Evolutionary conservation across 2,329 filamentous ascomycete species (phyloP).

Genomic region (Aspergillus sp.): DNA sequence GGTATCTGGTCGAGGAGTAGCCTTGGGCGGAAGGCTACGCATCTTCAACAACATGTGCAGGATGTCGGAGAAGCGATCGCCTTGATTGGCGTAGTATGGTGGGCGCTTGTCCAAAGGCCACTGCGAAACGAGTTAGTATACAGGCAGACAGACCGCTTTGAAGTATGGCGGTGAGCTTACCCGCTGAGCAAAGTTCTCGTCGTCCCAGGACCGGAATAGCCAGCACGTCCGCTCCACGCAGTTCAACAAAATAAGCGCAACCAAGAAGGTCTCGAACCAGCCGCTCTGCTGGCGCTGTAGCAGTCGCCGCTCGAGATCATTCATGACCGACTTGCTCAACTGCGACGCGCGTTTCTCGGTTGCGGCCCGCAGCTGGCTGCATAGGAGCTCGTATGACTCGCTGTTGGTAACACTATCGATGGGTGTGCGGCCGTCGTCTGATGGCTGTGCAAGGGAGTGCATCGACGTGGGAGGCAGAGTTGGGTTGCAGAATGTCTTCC

Average conservation of each 20-base stretch:
- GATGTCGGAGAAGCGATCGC: constrained; percentile 60
- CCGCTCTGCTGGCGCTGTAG: constrained; percentile 60
- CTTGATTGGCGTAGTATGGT: constrained; percentile 56
- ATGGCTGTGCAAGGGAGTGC: constrained; percentile 39
- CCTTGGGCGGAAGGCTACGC: constrained; percentile 51
- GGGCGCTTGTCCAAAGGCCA: constrained; percentile 60
- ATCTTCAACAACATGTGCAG: constrained; percentile 61
- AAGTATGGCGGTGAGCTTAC: constrained; percentile 27
- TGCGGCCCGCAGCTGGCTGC: constrained; percentile 56
- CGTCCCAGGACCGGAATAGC: constrained; percentile 58
- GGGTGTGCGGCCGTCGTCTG: constrained; percentile 43
- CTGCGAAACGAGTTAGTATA: constrained; percentile 22
- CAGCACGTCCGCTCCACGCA: constrained; percentile 63
- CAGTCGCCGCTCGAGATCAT: constrained; percentile 61
- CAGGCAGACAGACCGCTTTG: background rate
- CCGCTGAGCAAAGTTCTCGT: constrained; percentile 38
- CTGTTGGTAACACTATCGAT: constrained; percentile 44
- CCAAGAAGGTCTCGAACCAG: constrained; percentile 62
- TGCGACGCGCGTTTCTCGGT: constrained; percentile 57
- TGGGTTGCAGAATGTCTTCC: constrained; percentile 53
- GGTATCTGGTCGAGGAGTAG: constrained; percentile 39
- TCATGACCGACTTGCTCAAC: constrained; percentile 58
- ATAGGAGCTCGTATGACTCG: constrained; percentile 54
- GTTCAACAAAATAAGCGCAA: constrained; percentile 59
- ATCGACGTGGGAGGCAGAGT: constrained; percentile 41